These are phyloP conservation scores for Pyrenopolyporus hunteri DNA, from an alignment of 495 filamentous ascomycete genomes.

Conservation along the genomic window DNA sequence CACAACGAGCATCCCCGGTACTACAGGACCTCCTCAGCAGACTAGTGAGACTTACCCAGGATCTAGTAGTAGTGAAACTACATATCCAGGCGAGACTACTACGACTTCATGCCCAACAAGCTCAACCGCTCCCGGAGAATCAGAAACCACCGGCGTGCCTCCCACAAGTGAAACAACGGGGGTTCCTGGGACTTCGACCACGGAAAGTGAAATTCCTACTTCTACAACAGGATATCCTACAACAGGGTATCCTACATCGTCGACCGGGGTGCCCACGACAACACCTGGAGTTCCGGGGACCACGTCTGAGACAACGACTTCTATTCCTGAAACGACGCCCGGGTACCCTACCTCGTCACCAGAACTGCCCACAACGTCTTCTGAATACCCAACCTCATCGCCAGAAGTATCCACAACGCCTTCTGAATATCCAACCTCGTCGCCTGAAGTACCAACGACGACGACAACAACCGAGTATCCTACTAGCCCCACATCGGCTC, in stretches of 20 bases:
- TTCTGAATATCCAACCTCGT: not conserved
- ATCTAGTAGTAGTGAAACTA: constrained; percentile 9
- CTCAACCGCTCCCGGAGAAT: not conserved
- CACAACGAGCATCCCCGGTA: constrained; percentile 7
- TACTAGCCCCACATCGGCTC: not conserved
- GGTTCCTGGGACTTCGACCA: not conserved
- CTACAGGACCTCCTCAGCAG: not conserved
- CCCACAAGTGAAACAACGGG: not conserved
- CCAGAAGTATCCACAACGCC: not conserved
- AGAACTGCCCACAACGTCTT: not conserved
- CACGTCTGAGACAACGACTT: not conserved
- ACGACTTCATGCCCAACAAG: not conserved
- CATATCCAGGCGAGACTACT: not conserved
- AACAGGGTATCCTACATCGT: not conserved
- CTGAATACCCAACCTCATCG: not conserved
- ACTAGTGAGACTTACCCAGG: constrained; percentile 15
- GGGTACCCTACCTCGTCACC: not conserved
- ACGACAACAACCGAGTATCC: not conserved
- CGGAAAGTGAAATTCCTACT: not conserved
- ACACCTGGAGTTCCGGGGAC: not conserved
- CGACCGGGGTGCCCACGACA: not conserved
- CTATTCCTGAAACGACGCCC: not conserved
- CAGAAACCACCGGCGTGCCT: not conserved
- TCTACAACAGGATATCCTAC: not conserved
- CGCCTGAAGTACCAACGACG: not conserved